Evolutionary conservation across 768 basidiomycete genomes (phyloP).

Genomic region (Trametopsis cervina): DNA sequence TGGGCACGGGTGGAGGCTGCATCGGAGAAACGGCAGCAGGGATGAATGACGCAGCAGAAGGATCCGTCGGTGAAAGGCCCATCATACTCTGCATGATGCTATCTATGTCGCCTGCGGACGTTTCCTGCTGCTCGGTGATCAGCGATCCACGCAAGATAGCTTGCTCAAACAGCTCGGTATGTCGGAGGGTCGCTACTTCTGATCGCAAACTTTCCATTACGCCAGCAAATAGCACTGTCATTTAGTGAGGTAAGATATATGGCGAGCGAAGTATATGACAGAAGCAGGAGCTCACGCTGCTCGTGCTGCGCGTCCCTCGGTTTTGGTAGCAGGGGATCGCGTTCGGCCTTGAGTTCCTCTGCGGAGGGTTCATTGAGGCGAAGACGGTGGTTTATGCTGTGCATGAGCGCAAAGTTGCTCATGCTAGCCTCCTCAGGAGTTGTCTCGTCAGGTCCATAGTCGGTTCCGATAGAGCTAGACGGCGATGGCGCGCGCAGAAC

Average conservation of each 20-base stretch:
- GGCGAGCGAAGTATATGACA: slow-evolving; percentile 3
- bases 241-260: neutral
- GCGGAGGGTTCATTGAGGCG: slow-evolving; percentile 29
- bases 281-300: slow-evolving; percentile 28
- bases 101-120: slow-evolving; percentile 32
- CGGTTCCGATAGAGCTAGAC: slow-evolving; percentile 39
- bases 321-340: slow-evolving; percentile 26
- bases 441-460: slow-evolving; percentile 42
- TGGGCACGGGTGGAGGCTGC: neutral
- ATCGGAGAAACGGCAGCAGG: neutral
- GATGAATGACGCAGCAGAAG: neutral
- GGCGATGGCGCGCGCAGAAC: slow-evolving; percentile 41
- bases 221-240: slow-evolving; percentile 29
- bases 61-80: slow-evolving; percentile 9
- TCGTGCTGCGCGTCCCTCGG: slow-evolving; percentile 30
- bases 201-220: slow-evolving; percentile 33
- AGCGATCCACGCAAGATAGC: slow-evolving; percentile 30
- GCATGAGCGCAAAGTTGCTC: slow-evolving; percentile 29
- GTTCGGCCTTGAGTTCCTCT: slow-evolving; percentile 30
- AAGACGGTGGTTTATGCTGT: slow-evolving; percentile 28
- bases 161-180: slow-evolving; percentile 37
- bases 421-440: slow-evolving; percentile 32
- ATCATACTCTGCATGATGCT: slow-evolving; percentile 36
- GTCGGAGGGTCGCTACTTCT: slow-evolving; percentile 34
- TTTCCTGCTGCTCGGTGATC: slow-evolving; percentile 28